Evolutionary conservation across 1,284 basidiomycete genomes (phyloP), one percentile per base, ranked within the genome.

Genomic region (Cutaneotrichosporon mucoides): DNA sequence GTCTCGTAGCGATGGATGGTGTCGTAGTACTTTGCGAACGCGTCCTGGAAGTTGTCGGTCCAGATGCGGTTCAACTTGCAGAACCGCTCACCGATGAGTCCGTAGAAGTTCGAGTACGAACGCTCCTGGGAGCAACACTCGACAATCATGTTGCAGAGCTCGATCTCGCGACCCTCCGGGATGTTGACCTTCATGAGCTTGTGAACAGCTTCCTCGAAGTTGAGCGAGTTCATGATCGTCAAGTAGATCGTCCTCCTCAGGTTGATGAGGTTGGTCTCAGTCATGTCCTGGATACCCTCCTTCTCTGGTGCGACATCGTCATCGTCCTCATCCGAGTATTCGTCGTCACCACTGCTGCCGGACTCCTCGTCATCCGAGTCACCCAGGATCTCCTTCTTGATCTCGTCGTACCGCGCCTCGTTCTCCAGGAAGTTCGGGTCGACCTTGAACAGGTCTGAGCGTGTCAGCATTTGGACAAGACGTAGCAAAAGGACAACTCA

Each of bases 121-220:
- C 95, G 88, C 76, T 99, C 95, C 81, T 99, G 95, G 3, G 95
- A 99, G 76, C 95, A 99, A 87, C 95, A 99, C 73, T 99, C 95
- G 77, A 99, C 89, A 61, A 99, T 85, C 95, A 99, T 99, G 82
- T 99, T 98, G 79, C 90, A 87, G 55, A 99, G 80, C 78, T 98
- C 95, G 69, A 92, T 90, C 89, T 98, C 95, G 75, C 95, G 86
- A 0, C 94, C 94, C 73, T 94, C 92, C 53, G 86, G 82, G 15
- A 99, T 82, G 66, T 95, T 88, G 35, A 99, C 86, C 79, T 96
- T 97, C 69, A 98, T 84, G 37, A 99, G 80, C 77, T 99, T 99
- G 80, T 99, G 95, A 0, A 97, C 94, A 0, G 94, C 94, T 86
- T 99, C 95, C 78, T 99, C 95, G 73, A 95, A 98, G 79, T 92